Evolutionary conservation across 768 basidiomycete species (phyloP).

Genomic region (Auriscalpium microsporum): DNA sequence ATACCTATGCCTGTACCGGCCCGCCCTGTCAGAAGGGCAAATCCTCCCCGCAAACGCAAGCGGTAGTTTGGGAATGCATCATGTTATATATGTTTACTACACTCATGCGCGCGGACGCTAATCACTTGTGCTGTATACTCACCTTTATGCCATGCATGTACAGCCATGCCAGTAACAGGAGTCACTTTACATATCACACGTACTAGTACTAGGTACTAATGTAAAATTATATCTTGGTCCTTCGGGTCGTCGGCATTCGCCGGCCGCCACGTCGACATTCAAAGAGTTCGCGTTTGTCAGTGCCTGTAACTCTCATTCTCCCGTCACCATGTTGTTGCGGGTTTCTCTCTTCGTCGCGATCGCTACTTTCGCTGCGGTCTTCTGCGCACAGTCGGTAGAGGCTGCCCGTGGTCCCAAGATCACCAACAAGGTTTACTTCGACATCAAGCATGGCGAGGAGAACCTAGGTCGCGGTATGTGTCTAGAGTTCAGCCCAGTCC

Average conservation of each 20-base stretch:
- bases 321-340: conserved; percentile 47
- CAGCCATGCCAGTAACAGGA: no score
- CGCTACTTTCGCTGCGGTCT: conserved; percentile 57
- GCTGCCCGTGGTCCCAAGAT: conserved; percentile 84
- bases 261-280: background rate
- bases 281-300: conserved; percentile 11
- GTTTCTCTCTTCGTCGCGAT: conserved; percentile 53
- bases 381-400: conserved; percentile 65
- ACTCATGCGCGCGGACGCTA: no score
- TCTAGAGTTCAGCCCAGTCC: background rate
- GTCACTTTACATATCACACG: no score
- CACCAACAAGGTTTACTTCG: conserved; percentile 91
- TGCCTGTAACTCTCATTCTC: conserved; percentile 15
- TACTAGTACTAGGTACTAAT: no score
- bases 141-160: no score
- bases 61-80: background rate
- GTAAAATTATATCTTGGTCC: no score
- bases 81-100: no score
- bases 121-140: no score
- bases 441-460: conserved; percentile 87
- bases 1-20: background rate
- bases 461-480: conserved; percentile 70
- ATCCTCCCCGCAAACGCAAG: background rate
- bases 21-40: background rate
- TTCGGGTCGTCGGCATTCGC: background rate